Evolutionary conservation across 2,329 filamentous ascomycete genomes (phyloP), one percentile per base, ranked within the genome.

Genomic region (Mollisiaceae sp.): DNA sequence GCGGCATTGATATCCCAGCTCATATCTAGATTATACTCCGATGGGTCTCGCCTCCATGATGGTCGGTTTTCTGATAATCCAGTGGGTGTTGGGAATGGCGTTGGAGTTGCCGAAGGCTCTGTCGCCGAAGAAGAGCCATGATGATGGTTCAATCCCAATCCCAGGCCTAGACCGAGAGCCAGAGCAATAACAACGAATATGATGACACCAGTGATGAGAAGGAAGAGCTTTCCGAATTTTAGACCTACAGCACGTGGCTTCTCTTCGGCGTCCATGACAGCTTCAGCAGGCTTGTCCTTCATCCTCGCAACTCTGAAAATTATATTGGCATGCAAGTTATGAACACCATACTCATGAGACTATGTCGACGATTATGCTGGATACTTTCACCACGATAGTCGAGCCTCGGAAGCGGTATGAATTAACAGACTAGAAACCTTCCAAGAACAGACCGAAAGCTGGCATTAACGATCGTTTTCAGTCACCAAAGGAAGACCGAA

Each of bases 1-100:
- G 64, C 32, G 14, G 70, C 70, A 65, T 70, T 63, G 36, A 71
- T 55, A 62, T 71, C 65, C 70, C 70, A 71, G 15, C 45, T 61
- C 67, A 67, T 69, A 56, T 67, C 63, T n/a, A 71, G 50, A 20
- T 63, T 59, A 57, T 70, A 71, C 20, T 71, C 69, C 11, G 59
- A 35, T 47, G 61, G 59, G 54, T 61, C 50, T 27, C 65, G 62
- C 54, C 67, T 65, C 65, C 67, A 70, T 62, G 68, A 66, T 50
- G 60, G 62, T 6, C 20, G 5, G 11, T 9, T 50, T 50, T 50
- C 45, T 24, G 45, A 50, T 50, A 50, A 11, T 9, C 45, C 45
- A n/a, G 24, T 36, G 47, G 61, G 55, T 22, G 35, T 43, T 24
- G 39, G 57, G 15, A 36, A 60, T 35, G 58, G 41, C 12, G 60